Base-by-base conservation (phyloP, 176 grass and related monocot genomes). In the Canna indica region DNA sequence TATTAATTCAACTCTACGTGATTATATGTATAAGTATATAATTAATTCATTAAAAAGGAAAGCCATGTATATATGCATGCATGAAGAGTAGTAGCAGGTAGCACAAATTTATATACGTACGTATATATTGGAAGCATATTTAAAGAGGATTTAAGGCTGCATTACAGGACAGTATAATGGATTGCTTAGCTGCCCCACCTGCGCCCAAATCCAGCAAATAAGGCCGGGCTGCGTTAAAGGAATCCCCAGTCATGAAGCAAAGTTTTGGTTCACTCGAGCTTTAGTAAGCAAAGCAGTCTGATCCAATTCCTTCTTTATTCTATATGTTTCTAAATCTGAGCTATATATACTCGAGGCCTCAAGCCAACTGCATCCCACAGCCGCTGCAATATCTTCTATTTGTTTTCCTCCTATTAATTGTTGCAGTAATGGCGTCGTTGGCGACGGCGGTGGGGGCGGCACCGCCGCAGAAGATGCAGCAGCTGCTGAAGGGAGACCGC, bases 221-320 rank as follows among this genome's bases (percentile, higher is more conserved):
- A n/a, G 50, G 20, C 1, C 24, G 25, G 27, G 56, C 24, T n/a
- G n/a, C n/a, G n/a, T 16, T 27, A 22, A 65, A 12, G 33, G 34
- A 66, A 66, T 6, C 33, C 63, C 63, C 63, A 12, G 18, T 1
- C 11, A 0, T 12, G 63, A 66, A 66, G 63, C 63, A 66, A 66
- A 66, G 63, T 16, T 38, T 39, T 11, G 63, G 63, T 66, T 66
- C 63, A 20, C 63, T n/a, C 8, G 34, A 66, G 33, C 63, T 66
- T 66, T 66, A 13, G 16, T 0, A 38, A 66, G 63, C 63, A 41
- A 66, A 66, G 63, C 2, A 41, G 22, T 11, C 7, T 66, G 63
- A 18, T 66, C 63, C 22, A 39, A 22, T 38, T 25, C 63, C 63
- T 3, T 12, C 63, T 66, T 66, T 66, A 66, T 66, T 66, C 63